Evolutionary conservation across 768 basidiomycete genomes (phyloP), one percentile per base, ranked within the genome.

Genomic region (Boletus rubescentipes): DNA sequence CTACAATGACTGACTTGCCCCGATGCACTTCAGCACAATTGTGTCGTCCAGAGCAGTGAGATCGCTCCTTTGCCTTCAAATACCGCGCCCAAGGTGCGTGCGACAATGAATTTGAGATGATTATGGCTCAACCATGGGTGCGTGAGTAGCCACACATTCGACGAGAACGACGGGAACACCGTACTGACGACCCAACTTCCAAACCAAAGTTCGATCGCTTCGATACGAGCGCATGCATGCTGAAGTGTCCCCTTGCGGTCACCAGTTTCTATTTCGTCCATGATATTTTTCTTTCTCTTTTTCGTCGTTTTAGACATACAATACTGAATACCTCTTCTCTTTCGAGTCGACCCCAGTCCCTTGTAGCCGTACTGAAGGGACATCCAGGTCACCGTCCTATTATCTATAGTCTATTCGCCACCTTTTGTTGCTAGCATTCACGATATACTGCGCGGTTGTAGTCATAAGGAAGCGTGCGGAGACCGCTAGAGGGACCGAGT

Each of bases 31-130:
- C 43, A 63, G 61, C 11, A 54, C 42, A 16, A 63, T 63, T 5
- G 54, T 10, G 20, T 63, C 61, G 10, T 56, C 44, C 30, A 56
- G 50, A 39, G 54, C 40, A 5, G 61, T 62, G 46, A 59, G 44
- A 18, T 62, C 54, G 6, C 61, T 62, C 44, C 49, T 62, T 9
- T 23, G 9, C 5, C 9, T 58, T 34, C 43, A 11, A 21, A 11
- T 7, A 6, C 2, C 37, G 2, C 20, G 9, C 6, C 0, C 32
- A 34, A 46, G 57, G 61, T 59, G 34, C 1, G 54, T 8, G 38
- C 16, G 6, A 6, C 11, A 15, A 31, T 3, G 14, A 21, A 14
- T 21, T 26, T 31, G 6, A 1, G 9, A 34, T 2, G 10, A 9
- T 2, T 15, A 26, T 18, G 4, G 36, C 55, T 58, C 4, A 60